Percentiles rank a stretch among this genome's conserved stretches.
Conservation (phyloP, 1,139 yeast genomes). For the Magnusiomyces suaveolens region DNA sequence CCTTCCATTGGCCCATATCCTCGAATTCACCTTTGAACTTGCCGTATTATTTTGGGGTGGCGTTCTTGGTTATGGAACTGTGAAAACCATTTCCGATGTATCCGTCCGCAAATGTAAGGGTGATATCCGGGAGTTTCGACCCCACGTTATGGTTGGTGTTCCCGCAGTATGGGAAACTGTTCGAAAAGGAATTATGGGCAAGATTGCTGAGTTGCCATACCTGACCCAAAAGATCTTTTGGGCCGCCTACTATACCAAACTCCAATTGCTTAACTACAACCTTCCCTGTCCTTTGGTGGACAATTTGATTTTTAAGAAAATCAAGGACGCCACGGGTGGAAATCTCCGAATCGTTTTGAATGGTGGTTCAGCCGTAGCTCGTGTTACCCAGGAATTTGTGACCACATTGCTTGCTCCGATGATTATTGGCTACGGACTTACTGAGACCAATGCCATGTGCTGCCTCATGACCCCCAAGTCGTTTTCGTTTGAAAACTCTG, state of each 20-base stretch:
- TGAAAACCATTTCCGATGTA: conserved; percentile 77
- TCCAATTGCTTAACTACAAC: conserved; percentile 48
- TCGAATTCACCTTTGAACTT: conserved; percentile 84
- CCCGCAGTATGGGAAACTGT: conserved; percentile 98
- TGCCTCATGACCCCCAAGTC: conserved; percentile 55
- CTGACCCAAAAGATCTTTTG: conserved; percentile 76
- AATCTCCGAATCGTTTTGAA: conserved; percentile 59
- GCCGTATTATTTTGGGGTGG: conserved; percentile 83
- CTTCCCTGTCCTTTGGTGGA: conserved; percentile 61
- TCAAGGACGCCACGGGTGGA: conserved; percentile 95
- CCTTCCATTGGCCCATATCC: conserved; percentile 92
- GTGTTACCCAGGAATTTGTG: conserved; percentile 75
- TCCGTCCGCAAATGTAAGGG: conserved; percentile 80
- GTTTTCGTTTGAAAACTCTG: conserved; percentile 67
- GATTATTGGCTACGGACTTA: conserved; percentile 92
- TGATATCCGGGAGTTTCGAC: conserved; percentile 78
- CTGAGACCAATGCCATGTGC: conserved; percentile 91
- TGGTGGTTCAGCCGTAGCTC: conserved; percentile 91
- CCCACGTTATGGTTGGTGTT: conserved; percentile 95
- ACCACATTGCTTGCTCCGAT: conserved; percentile 72
- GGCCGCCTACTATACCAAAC: conserved; percentile 73
- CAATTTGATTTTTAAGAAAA: conserved; percentile 69
- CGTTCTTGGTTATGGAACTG: conserved; percentile 79
- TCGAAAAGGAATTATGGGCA: conserved; percentile 80
- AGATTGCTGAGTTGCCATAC: conserved; percentile 58